phyloP scores from a whole-genome alignment of 345 rosid species.

The Populus ilicifolia region DNA sequence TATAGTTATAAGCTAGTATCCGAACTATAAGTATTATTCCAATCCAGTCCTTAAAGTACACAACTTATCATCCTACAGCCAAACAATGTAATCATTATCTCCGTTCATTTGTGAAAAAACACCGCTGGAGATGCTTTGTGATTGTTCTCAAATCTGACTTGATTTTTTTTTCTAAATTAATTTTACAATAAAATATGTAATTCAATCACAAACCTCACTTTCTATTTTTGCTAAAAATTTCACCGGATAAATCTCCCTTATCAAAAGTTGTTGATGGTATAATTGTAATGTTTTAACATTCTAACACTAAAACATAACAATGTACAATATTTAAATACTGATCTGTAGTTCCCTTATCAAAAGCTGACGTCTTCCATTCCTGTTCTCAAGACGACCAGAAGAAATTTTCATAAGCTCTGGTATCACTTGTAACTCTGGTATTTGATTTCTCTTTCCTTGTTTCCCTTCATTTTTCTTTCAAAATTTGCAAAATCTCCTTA shows the following conservation, averaged over 20 bases:
- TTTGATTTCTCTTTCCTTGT: neutral
- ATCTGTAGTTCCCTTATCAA: neutral
- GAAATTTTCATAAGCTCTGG: neutral
- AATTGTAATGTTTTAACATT: no score
- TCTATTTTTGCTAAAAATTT: no score
- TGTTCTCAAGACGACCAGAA: neutral
- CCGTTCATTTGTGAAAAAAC: neutral
- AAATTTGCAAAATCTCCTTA: neutral
- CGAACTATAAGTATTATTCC: neutral
- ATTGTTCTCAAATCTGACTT: neutral
- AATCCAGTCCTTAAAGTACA: neutral
- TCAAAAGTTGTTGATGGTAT: no score
- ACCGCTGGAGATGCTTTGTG: neutral
- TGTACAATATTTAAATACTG: neutral
- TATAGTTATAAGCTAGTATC: neutral
- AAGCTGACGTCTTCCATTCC: neutral
- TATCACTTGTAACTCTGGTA: neutral
- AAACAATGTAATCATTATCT: neutral
- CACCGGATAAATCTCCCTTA: no score
- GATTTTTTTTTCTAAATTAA: no score
- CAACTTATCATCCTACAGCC: neutral
- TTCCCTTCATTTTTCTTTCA: neutral
- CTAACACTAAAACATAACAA: no score
- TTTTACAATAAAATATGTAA: no score
- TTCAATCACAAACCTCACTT: no score